Percentiles rank a stretch among this genome's conserved stretches.
phyloP scores from a whole-genome alignment of 2,329 filamentous ascomycete genomes.

The Arthrobotrys entomopaga region DNA sequence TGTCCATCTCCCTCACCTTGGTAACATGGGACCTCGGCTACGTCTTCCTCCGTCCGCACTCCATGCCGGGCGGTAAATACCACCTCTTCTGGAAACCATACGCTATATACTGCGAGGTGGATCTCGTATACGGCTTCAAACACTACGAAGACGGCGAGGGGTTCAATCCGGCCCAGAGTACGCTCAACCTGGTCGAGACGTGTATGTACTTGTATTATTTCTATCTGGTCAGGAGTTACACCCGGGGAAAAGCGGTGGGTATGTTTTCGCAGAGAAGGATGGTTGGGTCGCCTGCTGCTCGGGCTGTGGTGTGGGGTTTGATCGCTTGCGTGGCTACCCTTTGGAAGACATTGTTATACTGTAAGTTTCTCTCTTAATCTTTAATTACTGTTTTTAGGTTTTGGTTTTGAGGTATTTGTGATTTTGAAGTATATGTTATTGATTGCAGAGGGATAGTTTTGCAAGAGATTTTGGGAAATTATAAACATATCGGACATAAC shows the following conservation, averaged over 20 bases:
- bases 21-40: constrained; percentile 85
- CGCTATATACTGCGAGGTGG: constrained; percentile 79
- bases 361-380: constrained; percentile 63
- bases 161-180: constrained; percentile 79
- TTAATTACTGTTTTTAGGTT: not conserved
- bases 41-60: constrained; percentile 80
- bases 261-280: constrained; percentile 63
- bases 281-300: constrained; percentile 67
- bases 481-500: constrained; percentile 73
- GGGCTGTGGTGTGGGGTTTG: constrained; percentile 70
- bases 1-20: constrained; percentile 77
- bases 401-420: no score
- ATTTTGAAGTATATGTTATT: not conserved
- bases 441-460: constrained; percentile 63
- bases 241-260: constrained; percentile 11
- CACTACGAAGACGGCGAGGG: constrained; percentile 75
- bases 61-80: constrained; percentile 79
- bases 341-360: constrained; percentile 75
- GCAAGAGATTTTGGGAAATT: constrained; percentile 71
- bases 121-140: constrained; percentile 83
- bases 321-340: constrained; percentile 72
- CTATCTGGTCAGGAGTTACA: constrained; percentile 59
- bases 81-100: constrained; percentile 84
- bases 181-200: constrained; percentile 76
- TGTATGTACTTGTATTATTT: constrained; percentile 73